Base-by-base conservation (phyloP, 2,329 filamentous ascomycete species). In the Tolypocladium ovalisporum region DNA sequence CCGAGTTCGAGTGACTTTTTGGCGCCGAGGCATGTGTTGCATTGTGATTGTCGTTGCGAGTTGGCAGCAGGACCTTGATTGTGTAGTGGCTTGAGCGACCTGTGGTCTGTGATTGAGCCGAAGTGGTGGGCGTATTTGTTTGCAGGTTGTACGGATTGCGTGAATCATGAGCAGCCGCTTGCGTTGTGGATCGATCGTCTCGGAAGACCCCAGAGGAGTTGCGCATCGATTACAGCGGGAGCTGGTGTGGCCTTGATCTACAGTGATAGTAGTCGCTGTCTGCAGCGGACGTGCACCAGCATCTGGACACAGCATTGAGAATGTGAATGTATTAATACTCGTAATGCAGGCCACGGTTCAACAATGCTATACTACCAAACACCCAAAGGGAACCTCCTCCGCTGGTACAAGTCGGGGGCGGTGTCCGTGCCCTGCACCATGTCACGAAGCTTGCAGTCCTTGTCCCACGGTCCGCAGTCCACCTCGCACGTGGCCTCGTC, bases 391-490 rank as follows among this genome's bases (percentile, higher is more conserved):
- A 47, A 54, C n/a, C 36, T 13, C 52, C 19, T 27, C 24, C 29
- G 17, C 5, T 22, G 15, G 52, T 7, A 24, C 8, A 29, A 0
- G 2, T n/a, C 15, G 9, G 34, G 37, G 24, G 52, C 3, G 24
- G 52, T 1, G 15, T 32, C 8, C 9, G 34, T 5, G 15, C 34
- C 15, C 8, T 1, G 19, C 27, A 9, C 4, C 3, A 32, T 3
- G 36, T 24, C 22, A 5, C 6, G 13, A 15, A 54, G n/a, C 4
- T 6, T 15, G 42, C 62, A 63, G 7, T 32, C 27, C 4, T 56
- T 4, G 36, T 63, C 57, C 63, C 62, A 66, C 9, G 63, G 59
- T 4, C 59, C 58, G 32, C 63, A 66, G 1, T 61, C 51, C 27
- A 44, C 39, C 1, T 40, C 9, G 29, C 63, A 65, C 2, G 54